Base-by-base conservation (phyloP, 495 filamentous ascomycete genomes). In the Aspergillus saccharolyticus region DNA sequence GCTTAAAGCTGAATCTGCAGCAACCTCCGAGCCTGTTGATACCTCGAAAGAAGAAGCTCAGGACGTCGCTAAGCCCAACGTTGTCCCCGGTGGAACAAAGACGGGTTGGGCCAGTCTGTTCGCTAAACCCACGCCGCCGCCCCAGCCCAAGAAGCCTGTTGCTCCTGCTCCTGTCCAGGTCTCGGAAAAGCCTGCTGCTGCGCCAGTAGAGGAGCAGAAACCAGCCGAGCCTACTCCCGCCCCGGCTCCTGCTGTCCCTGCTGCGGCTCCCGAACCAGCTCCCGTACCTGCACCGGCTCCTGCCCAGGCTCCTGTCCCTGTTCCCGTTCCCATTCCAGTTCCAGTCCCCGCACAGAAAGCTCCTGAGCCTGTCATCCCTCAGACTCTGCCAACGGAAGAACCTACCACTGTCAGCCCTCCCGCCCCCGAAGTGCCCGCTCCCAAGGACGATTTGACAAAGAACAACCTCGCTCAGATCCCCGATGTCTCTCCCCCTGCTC, bases 401-500 rank as follows among this genome's bases (percentile, higher is more conserved):
- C 43, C 68, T 18, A 57, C 65, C 54, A 53, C 64, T 24, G 64
- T 74, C 42, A 74, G 78, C 25, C 70, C 83, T 56, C 82, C 85
- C 52, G 76, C 83, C 52, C 70, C 78, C 12, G 70, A 78, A 21
- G 69, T 90, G 12, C 75, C 80, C 24, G 85, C 88, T 7, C 82
- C 89, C n/a, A 86, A 89, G 67, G 89, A 90, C 68, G 84, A 92
- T 56, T 81, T 97, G 63, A 97, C 95, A 1, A 86, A 92, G 71
- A 84, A 84, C 42, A 97, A 98, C 64, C 85, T 99, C 20, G 91
- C 96, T 62, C 88, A 91, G 67, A 78, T 97, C 45, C 85, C 84
- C 42, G 92, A 97, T 74, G 80, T 77, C 8, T 94, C 93, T 22
- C 74, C 79, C 16, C 86, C 89, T 15, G 80, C 86, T 15, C 79